A percentile compares a stretch with the other conserved stretches of the same genome.
Conservation (phyloP, 1,139 yeast species). For the Blastobotrys capitulatus region DNA sequence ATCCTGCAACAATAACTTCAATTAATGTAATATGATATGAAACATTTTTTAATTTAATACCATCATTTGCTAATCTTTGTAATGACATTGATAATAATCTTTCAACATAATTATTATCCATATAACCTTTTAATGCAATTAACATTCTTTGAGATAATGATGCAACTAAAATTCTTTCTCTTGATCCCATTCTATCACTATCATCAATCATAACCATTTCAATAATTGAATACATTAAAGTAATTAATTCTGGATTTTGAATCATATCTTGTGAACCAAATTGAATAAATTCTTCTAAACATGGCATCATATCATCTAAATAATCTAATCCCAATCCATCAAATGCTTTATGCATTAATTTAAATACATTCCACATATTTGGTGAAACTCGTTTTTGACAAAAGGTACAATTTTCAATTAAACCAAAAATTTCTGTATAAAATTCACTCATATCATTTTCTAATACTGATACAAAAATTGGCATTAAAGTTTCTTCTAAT, state of each 20-base stretch:
- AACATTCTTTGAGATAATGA: conserved; percentile 53
- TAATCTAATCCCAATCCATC: conserved; percentile 51
- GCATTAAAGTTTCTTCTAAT: conserved; percentile 68
- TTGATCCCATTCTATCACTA: conserved; percentile 37
- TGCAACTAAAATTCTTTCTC: conserved; percentile 47
- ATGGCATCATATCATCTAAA: conserved; percentile 70
- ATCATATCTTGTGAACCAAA: conserved; percentile 57
- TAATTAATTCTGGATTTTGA: conserved; percentile 29
- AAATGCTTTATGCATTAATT: conserved; percentile 49
- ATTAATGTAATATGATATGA: conserved; percentile 52
- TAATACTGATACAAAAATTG: conserved; percentile 66
- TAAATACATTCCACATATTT: conserved; percentile 69
- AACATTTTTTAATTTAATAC: conserved; percentile 30
- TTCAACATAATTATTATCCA: conserved; percentile 39
- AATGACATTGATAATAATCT: conserved; percentile 36
- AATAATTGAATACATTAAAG: conserved; percentile 32
- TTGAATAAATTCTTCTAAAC: conserved; percentile 69
- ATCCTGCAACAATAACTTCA: conserved; percentile 61
- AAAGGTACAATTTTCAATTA: conserved; percentile 81
- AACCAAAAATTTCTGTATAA: conserved; percentile 74
- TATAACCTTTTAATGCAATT: conserved; percentile 38
- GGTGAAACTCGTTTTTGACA: conserved; percentile 67
- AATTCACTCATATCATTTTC: conserved; percentile 66
- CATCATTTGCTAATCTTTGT: conserved; percentile 22
- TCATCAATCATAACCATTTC: conserved; percentile 33